Conservation (phyloP, 371 early-diverging fungal species). For the Apophysomyces trapeziformis region DNA sequence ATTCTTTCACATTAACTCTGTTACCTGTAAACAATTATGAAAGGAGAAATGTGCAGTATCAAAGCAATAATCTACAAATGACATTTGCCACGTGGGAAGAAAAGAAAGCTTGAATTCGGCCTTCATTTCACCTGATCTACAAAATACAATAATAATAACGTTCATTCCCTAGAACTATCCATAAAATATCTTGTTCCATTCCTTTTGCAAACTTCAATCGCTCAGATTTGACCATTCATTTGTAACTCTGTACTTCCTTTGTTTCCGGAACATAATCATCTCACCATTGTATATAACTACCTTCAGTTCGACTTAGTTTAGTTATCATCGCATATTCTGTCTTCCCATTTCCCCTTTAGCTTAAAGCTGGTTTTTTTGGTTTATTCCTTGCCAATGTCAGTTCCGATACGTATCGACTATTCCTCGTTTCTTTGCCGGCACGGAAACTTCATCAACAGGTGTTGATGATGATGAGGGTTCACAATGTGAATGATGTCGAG, state of each 20-base stretch:
- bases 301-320: no score
- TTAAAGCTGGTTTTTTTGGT: neutral
- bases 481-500: constrained; percentile 44
- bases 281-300: no score
- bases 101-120: neutral
- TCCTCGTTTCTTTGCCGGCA: neutral
- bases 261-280: no score
- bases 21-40: neutral
- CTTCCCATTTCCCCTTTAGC: neutral
- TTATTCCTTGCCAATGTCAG: neutral
- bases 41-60: neutral
- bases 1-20: neutral
- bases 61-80: neutral
- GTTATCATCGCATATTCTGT: no score
- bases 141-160: neutral
- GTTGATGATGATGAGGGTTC: constrained; percentile 29
- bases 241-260: no score
- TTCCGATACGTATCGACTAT: neutral
- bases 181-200: no score
- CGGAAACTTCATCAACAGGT: constrained; percentile 14
- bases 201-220: no score
- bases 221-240: no score
- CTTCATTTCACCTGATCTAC: neutral
- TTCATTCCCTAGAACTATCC: no score
- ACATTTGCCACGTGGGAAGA: neutral